These are phyloP conservation scores for Pichia pseudocactophila DNA, from an alignment of 805 yeast genomes.

Conservation along the genomic window DNA sequence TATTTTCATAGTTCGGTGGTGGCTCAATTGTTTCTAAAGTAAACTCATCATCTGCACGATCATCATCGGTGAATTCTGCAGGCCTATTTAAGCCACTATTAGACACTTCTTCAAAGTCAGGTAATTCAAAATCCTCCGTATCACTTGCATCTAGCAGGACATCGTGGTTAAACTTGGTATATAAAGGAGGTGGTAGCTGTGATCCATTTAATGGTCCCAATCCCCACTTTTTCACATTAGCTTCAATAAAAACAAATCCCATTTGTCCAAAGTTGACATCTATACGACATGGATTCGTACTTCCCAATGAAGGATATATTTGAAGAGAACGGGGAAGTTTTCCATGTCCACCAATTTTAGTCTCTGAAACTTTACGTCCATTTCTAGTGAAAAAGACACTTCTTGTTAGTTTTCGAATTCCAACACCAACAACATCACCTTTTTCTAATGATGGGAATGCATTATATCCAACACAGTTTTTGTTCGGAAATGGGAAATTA, in stretches of 20 bases:
- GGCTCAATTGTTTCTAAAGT: conserved; percentile 19
- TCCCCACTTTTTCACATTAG: conserved; percentile 92
- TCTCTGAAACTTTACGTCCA: conserved; percentile 81
- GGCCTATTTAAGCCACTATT: conserved; percentile 4
- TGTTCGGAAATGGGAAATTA: conserved; percentile 61
- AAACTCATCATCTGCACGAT: conserved; percentile 18
- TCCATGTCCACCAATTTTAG: conserved; percentile 70
- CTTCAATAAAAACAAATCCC: conserved; percentile 87
- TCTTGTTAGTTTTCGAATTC: conserved; percentile 74
- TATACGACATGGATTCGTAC: conserved; percentile 64
- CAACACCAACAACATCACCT: conserved; percentile 92
- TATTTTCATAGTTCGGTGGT: conserved; percentile 15
- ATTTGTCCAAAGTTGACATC: conserved; percentile 88
- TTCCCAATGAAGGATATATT: conserved; percentile 80
- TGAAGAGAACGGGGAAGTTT: conserved; percentile 62
- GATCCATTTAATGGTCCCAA: conserved; percentile 84
- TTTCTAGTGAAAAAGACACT: conserved; percentile 89
- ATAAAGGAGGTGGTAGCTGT: conserved; percentile 90
- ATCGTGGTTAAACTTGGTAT: conserved; percentile 71
- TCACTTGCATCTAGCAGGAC: conserved; percentile 59
- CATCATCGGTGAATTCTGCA: conserved; percentile 10
- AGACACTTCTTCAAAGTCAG: conserved; percentile 41
- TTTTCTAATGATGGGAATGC: conserved; percentile 50
- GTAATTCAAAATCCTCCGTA: conserved; percentile 47
- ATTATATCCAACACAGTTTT: not conserved